Conservation (phyloP, 148 eudicot genomes). For the Gaultheria prostrata region DNA sequence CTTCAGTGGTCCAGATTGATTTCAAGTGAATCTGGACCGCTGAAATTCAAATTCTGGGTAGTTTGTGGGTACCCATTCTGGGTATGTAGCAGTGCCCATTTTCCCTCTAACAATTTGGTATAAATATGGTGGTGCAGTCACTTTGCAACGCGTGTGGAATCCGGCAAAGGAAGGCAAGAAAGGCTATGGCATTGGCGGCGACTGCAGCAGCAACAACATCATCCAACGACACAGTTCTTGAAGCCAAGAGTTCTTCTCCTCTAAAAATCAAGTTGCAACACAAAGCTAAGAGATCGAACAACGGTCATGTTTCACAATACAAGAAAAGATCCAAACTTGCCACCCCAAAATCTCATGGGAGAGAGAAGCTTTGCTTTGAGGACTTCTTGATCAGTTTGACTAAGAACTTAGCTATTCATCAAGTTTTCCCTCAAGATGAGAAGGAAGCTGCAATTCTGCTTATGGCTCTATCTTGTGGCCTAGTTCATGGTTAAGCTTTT, state of each 20-base stretch:
- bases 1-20: no score
- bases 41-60: no score
- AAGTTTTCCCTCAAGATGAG: slow-evolving; percentile 65
- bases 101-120: not conserved
- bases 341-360: not conserved
- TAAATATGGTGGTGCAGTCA: slow-evolving; percentile 40
- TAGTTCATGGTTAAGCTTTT: slow-evolving; percentile 40
- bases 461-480: slow-evolving; percentile 74
- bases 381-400: slow-evolving; percentile 51
- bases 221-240: slow-evolving; percentile 20
- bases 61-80: no score
- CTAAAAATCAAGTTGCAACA: slow-evolving; percentile 32
- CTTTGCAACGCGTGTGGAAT: slow-evolving; percentile 86
- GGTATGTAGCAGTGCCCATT: no score
- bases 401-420: slow-evolving; percentile 43
- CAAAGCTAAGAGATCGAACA: slow-evolving; percentile 29
- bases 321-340: slow-evolving; percentile 40
- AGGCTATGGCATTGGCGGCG: slow-evolving; percentile 64
- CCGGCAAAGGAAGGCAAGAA: slow-evolving; percentile 72
- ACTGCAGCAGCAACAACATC: slow-evolving; percentile 21
- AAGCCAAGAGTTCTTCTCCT: slow-evolving; percentile 1
- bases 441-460: slow-evolving; percentile 75
- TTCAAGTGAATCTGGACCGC: no score
- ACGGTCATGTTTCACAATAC: slow-evolving; percentile 18
- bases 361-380: slow-evolving; percentile 37